phyloP scores from a whole-genome alignment of 78 protist species.

The Pigoraptor vietnamica region DNA sequence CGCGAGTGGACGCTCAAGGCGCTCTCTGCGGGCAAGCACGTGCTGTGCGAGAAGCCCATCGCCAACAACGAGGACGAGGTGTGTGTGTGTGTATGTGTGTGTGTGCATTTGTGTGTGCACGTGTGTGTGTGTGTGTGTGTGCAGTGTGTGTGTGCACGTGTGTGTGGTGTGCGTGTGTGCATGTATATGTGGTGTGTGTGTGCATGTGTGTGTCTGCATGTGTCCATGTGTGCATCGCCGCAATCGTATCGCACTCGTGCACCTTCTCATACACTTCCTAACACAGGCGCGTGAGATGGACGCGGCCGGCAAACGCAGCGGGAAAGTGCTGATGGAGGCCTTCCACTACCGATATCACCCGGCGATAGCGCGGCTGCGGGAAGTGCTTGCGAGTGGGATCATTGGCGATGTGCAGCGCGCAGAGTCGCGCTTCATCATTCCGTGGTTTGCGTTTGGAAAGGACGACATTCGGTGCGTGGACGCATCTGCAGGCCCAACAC shows the following conservation, averaged over 20 bases:
- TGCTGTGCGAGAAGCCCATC: neutral
- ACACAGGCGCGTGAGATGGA: neutral
- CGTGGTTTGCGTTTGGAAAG: neutral
- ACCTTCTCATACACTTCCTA: too few species aligned
- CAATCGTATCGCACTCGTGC: too few species aligned
- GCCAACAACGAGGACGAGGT: neutral
- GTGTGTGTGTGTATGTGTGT: neutral
- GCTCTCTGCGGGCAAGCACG: neutral
- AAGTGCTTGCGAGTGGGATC: neutral
- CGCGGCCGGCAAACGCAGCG: neutral
- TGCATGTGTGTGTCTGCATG: neutral
- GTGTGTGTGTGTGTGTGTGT: neutral
- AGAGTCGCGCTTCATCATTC: neutral
- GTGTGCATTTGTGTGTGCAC: neutral
- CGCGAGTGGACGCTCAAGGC: neutral
- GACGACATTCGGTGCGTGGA: neutral
- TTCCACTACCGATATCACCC: constrained; percentile 1
- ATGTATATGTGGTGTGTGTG: neutral
- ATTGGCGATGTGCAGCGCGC: neutral
- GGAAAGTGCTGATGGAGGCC: neutral
- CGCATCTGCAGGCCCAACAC: neutral
- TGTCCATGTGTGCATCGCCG: too few species aligned
- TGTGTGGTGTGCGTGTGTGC: neutral
- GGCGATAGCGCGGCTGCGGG: neutral
- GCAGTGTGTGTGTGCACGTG: neutral